These are phyloP conservation scores for Fusarium sororula DNA, from an alignment of 2,329 filamentous ascomycete species.

Conservation along the genomic window DNA sequence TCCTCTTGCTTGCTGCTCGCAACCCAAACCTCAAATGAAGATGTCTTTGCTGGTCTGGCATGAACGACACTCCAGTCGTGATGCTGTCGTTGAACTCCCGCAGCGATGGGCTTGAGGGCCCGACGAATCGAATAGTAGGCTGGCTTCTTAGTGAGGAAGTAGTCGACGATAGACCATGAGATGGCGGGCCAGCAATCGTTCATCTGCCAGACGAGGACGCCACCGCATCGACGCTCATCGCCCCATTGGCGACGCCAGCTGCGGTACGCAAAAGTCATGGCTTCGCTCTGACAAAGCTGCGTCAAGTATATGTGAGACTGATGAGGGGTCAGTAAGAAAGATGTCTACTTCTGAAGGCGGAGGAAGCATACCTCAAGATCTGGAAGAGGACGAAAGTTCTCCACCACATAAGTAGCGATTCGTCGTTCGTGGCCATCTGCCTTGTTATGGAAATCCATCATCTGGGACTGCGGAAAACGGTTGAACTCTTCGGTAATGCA, in stretches of 20 bases:
- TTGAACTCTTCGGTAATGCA: background rate
- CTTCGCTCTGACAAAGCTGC: background rate
- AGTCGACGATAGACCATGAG: slow-evolving; percentile 1
- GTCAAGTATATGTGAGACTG: background rate
- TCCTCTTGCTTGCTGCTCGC: background rate
- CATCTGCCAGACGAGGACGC: slow-evolving; percentile 1
- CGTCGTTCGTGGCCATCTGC: background rate
- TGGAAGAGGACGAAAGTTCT: background rate
- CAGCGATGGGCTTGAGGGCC: background rate
- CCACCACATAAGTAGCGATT: background rate
- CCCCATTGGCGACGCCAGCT: slow-evolving; percentile 4
- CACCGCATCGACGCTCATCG: background rate
- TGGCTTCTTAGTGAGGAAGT: background rate
- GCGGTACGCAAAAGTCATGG: background rate
- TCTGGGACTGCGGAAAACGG: background rate
- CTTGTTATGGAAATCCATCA: slow-evolving; percentile 2
- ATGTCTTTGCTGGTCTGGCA: background rate
- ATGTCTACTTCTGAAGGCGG: fast-evolving
- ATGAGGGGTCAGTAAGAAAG: background rate
- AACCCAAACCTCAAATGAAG: background rate
- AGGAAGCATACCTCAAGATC: background rate
- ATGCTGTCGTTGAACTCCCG: background rate
- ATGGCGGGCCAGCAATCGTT: background rate
- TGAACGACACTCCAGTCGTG: slow-evolving; percentile 7
- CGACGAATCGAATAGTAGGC: background rate